Evolutionary conservation across 306 rosid species (phyloP).

Genomic region (Glycine soja): DNA sequence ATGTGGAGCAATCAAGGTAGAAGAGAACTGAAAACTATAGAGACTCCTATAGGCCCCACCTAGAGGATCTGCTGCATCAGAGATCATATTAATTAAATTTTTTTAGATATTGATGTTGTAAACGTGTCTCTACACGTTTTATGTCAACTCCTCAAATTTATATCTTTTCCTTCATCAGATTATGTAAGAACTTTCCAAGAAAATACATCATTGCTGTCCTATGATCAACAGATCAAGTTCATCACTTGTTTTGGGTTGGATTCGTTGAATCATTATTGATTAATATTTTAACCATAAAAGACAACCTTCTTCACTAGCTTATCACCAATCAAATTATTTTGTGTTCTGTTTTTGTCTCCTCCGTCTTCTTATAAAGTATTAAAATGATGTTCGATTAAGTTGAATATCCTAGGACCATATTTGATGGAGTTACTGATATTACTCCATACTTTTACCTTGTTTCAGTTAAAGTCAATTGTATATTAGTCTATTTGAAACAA

Average conservation of each 20-base stretch:
- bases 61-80: conserved; percentile 15
- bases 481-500: conserved; percentile 9
- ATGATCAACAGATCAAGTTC: conserved; percentile 5
- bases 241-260: conserved; percentile 31
- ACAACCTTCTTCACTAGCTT: conserved; percentile 20
- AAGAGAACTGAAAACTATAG: conserved; percentile 35
- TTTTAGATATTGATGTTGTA: conserved; percentile 26
- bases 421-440: neutral
- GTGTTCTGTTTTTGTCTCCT: conserved; percentile 34
- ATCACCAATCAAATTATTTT: conserved; percentile 27
- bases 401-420: conserved; percentile 21
- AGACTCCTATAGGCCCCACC: conserved; percentile 18
- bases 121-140: conserved; percentile 38
- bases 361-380: conserved; percentile 26
- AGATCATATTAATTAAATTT: conserved; percentile 27
- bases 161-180: neutral
- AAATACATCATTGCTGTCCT: conserved; percentile 31
- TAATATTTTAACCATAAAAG: conserved; percentile 30
- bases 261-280: conserved; percentile 44
- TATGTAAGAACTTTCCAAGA: conserved; percentile 47
- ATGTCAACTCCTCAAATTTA: conserved; percentile 12
- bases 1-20: conserved; percentile 30
- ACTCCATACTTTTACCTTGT: neutral
- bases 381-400: neutral
- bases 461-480: neutral